Base-by-base conservation (phyloP, 1,284 basidiomycete species). In the Papiliotrema fonsecae region DNA sequence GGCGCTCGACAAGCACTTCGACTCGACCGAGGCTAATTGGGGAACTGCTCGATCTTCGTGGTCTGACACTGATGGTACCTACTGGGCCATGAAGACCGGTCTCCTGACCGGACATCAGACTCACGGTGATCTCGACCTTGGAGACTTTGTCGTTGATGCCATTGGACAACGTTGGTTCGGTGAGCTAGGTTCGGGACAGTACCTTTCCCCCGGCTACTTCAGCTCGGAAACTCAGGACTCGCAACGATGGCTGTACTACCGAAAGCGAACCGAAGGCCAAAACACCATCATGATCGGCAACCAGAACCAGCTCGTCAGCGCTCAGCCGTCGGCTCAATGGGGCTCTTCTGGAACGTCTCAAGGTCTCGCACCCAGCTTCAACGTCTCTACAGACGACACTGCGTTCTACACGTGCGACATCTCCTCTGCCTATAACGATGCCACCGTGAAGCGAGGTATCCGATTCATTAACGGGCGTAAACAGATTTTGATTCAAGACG, bases 261-360 rank as follows among this genome's bases (percentile, higher is more conserved):
- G 93, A 69, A 97, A 94, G 80, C 82, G 84, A 70, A 97, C 93
- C 1, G 88, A 93, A 73, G 94, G 94, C 13, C 96, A 99, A 77
- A 99, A 98, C 79, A 92, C 90, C 2, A 79, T 99, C 55, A 63
- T 93, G 47, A 80, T 97, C 60, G 81, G 82, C 70, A 74, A 79
- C 56, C 67, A 75, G 40, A 97, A 98, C 76, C 93, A 98, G 76
- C 78, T 84, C 53, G 84, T 96, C 42, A 69, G 69, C 30, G 86
- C 85, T 51, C 56, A 57, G 6, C 90, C 93, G 0, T 79, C 77
- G 21, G 76, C 78, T 30, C 73, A 71, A 39, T 81, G 81, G 62
- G 83, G 75, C 25, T 68, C 77, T 22, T 75, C 87, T 1, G 81
- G 80, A 40, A 86, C 85, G 1, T 65, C 67, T 0, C 96, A 98